These are phyloP conservation scores for Elaeagnus macrophylla DNA, from an alignment of 306 rosid species.

Conservation along the genomic window DNA sequence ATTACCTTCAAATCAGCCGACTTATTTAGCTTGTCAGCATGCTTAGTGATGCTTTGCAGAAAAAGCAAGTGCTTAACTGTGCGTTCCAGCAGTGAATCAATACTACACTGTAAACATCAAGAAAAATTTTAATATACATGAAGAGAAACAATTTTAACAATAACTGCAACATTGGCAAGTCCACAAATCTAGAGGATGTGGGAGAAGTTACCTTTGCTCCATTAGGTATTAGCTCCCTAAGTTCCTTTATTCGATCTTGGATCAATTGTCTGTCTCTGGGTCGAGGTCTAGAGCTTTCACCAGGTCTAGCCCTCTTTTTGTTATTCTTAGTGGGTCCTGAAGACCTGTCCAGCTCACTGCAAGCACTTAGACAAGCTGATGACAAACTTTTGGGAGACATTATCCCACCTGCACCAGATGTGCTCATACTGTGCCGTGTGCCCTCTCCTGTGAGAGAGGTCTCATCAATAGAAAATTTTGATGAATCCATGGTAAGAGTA, in stretches of 20 bases:
- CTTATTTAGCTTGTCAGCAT: conserved; percentile 74
- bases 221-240: conserved; percentile 83
- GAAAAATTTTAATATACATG: conserved; percentile 22
- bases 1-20: conserved; percentile 53
- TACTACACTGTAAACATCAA: conserved; percentile 67
- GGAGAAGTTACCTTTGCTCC: conserved; percentile 71
- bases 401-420: conserved; percentile 54
- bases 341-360: conserved; percentile 65
- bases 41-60: conserved; percentile 79
- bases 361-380: conserved; percentile 58
- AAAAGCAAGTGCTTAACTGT: conserved; percentile 85
- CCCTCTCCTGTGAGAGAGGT: conserved; percentile 53
- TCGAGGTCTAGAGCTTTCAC: conserved; percentile 89
- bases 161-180: conserved; percentile 16
- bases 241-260: conserved; percentile 95
- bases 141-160: conserved; percentile 8
- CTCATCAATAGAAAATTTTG: conserved; percentile 51
- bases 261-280: conserved; percentile 98
- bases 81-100: conserved; percentile 85
- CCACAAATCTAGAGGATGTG: conserved; percentile 8
- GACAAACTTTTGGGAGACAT: conserved; percentile 72
- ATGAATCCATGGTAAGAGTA: conserved; percentile 39
- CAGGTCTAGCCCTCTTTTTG: conserved; percentile 84
- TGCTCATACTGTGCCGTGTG: conserved; percentile 50
- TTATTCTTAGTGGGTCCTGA: conserved; percentile 67